Base-by-base conservation (phyloP, 805 yeast genomes). In the Brettanomyces sp. region DNA sequence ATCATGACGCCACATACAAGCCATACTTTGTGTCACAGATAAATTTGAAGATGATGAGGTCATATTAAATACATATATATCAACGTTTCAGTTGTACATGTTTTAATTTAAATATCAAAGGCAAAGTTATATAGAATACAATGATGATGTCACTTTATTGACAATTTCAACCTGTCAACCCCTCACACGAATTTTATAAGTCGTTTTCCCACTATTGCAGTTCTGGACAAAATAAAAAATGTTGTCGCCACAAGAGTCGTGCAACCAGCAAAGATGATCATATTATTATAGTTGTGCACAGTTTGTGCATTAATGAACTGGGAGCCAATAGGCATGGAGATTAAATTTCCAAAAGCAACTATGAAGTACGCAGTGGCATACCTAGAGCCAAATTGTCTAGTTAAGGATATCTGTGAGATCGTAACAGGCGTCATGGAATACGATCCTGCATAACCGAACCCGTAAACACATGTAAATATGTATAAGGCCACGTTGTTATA, bases 331-430 rank as follows among this genome's bases (percentile, higher is more conserved):
- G 80, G 79, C 45, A 76, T 65, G 4, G 70, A 64, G 13, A 72
- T 66, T 21, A 77, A 59, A 30, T 68, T 64, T 22, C 72, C 64
- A 41, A 78, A 61, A 44, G 86, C 74, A 18, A 76, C 79, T 48
- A 79, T 58, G 46, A 77, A 77, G 58, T 79, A 82, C 52, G 79
- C 71, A n/a, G 86, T 73, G 0, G 89, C 89, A 54, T 76, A 83
- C 21, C 83, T 64, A 49, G 76, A 77, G 25, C 90, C 90, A 57
- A 82, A 83, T 44, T 77, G 74, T 47, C 71, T 67, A 0, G 79
- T 77, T 6, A 72, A 72, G 13, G 81, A 74, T 12, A 82, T 75
- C 46, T 74, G 74, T 0, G 82, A 72, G 39, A 80, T 68, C 43
- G 85, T 76, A 7, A 77, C 82, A 0, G 88, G 85, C 0, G 81